Evolutionary conservation across 495 filamentous ascomycete species (phyloP).

Genomic region (Tuber brumale): DNA sequence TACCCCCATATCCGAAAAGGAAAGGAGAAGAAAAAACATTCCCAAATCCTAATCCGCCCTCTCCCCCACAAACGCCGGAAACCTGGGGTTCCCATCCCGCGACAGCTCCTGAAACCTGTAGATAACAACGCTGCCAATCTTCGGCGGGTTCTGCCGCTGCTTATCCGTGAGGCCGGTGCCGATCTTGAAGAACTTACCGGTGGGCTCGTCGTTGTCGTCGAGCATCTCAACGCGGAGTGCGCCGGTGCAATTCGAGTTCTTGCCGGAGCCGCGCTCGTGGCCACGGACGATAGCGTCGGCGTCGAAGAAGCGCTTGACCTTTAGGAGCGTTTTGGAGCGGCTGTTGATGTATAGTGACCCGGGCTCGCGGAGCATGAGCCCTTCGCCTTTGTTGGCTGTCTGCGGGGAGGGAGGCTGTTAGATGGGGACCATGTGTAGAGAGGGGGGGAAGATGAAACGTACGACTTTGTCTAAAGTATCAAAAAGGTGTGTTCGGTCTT

Average conservation of each 20-base stretch:
- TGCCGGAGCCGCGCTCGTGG: slow-evolving; percentile 36
- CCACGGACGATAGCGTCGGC: slow-evolving; percentile 41
- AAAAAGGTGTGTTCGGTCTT: slow-evolving; percentile 24
- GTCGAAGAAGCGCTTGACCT: slow-evolving; percentile 41
- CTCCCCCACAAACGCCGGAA: slow-evolving; percentile 38
- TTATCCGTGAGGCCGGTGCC: slow-evolving; percentile 39
- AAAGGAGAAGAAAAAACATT: neutral
- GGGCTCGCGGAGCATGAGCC: slow-evolving; percentile 40
- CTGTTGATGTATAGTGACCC: slow-evolving; percentile 35
- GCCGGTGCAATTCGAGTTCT: slow-evolving; percentile 34
- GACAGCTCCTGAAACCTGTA: slow-evolving; percentile 41
- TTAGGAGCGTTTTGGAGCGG: slow-evolving; percentile 34
- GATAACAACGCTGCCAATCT: slow-evolving; percentile 34
- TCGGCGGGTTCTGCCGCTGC: slow-evolving; percentile 37
- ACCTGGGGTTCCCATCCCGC: slow-evolving; percentile 36
- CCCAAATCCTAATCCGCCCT: slow-evolving; percentile 31
- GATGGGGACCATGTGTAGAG: neutral
- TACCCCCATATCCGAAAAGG: neutral
- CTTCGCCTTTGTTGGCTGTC: slow-evolving; percentile 31
- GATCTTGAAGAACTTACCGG: slow-evolving; percentile 40
- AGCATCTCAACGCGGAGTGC: slow-evolving; percentile 41
- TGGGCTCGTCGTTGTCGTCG: slow-evolving; percentile 33
- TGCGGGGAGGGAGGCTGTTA: neutral
- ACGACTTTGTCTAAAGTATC: slow-evolving; percentile 35
- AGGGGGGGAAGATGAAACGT: neutral